Conservation (phyloP, 768 basidiomycete species). For the Podaxis sp. region DNA sequence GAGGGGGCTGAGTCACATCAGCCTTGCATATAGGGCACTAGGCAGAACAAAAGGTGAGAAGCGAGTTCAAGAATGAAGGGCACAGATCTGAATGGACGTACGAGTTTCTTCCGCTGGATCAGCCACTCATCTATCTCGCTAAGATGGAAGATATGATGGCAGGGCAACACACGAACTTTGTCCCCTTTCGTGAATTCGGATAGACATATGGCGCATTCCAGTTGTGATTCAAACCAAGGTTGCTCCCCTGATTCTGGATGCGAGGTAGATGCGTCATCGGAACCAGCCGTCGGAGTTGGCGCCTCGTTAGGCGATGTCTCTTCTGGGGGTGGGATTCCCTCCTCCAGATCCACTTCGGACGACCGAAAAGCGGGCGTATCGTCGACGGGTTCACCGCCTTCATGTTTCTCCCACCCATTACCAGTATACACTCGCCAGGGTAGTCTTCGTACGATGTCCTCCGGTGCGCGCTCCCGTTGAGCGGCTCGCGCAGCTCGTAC, state of each 20-base stretch:
- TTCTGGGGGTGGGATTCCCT: conserved; percentile 26
- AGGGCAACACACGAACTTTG: conserved; percentile 87
- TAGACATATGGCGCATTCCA: conserved; percentile 93
- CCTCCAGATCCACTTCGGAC: conserved; percentile 40
- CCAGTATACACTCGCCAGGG: conserved; percentile 87
- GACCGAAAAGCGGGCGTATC: conserved; percentile 24
- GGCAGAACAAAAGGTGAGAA: conserved; percentile 14
- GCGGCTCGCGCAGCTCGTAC: conserved; percentile 81
- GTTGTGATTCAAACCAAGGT: conserved; percentile 79
- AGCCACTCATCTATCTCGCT: conserved; percentile 93
- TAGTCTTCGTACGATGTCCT: conserved; percentile 72
- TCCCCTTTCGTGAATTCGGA: conserved; percentile 86
- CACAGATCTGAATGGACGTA: conserved; percentile 37
- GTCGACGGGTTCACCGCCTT: conserved; percentile 37
- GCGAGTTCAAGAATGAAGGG: not conserved
- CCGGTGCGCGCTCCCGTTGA: conserved; percentile 80
- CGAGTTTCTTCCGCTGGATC: conserved; percentile 89
- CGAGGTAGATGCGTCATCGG: conserved; percentile 41
- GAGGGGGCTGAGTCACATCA: conserved; percentile 74
- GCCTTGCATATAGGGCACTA: conserved; percentile 94
- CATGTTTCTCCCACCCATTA: conserved; percentile 77
- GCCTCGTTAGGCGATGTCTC: conserved; percentile 22
- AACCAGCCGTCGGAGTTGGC: conserved; percentile 14
- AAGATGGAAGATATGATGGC: conserved; percentile 93
- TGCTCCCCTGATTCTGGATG: conserved; percentile 35